Evolutionary conservation across 2,329 filamentous ascomycete genomes (phyloP), one percentile per base, ranked within the genome.

Genomic region (Alternaria viburni): DNA sequence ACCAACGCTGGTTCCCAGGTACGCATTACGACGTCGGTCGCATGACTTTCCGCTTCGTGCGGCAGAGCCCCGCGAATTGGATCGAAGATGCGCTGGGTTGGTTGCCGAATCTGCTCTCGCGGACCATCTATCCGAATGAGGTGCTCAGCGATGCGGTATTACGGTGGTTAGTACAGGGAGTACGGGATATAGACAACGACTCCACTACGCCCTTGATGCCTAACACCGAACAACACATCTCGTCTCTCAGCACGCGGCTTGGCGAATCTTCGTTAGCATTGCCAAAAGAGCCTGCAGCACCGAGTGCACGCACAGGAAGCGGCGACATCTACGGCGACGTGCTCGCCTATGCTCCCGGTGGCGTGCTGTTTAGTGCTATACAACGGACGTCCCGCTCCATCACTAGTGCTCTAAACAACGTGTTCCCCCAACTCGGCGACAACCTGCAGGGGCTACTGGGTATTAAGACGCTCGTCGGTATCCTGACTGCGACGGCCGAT

Each of bases 21-120:
- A 74, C 73, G n/a, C 78, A 80, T 44, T 79, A 79, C 61, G 78
- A 80, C 52, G 41, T 79, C 17, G 77, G 78, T 1, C 72, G 77
- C 15, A 75, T 79, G 63, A 71, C 70, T 0, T 80, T 79, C 59
- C 71, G 77, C 25, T 80, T 79, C 57, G 49, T 79, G 3, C 62
- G 77, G 1, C 70, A 73, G 49, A 69, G 67, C 19, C 76, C 75
- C 6, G 56, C 60, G 4, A 76, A 77, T 26, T 62, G 68, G 52
- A 62, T 78, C 4, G 77, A 80, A 54, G 65, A 65, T 10, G 36
- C 68, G 1, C 54, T 79, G 3, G 74, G 76, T 0, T 61, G 62
- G 45, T 25, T 79, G 3, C 77, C 77, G 6, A 66, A 72, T 41
- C 36, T 71, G 8, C 62, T 80, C 5, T 67, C 62, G 1, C 69